These are phyloP conservation scores for Suillus americanus DNA, from an alignment of 768 basidiomycete genomes.

Conservation along the genomic window DNA sequence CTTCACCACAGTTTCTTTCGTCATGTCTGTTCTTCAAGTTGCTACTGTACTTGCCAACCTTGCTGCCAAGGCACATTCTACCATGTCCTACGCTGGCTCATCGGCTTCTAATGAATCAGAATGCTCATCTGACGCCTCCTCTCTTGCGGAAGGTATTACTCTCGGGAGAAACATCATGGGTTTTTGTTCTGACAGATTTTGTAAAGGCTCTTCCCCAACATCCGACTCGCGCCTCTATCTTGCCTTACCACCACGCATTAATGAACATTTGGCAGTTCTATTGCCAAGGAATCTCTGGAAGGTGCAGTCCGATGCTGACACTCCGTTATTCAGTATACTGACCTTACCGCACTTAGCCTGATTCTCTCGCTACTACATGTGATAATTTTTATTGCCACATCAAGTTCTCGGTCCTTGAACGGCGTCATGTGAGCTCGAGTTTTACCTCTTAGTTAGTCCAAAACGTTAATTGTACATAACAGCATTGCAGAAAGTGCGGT, in stretches of 20 bases:
- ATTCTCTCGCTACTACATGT: slow-evolving; percentile 59
- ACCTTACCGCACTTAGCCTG: slow-evolving; percentile 44
- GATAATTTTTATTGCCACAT: slow-evolving; percentile 73
- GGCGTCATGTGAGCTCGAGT: slow-evolving; percentile 61
- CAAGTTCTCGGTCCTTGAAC: slow-evolving; percentile 66
- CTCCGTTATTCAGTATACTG: slow-evolving; percentile 7
- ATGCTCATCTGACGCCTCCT: slow-evolving; percentile 18
- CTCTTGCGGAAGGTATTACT: slow-evolving; percentile 17
- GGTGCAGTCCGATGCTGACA: slow-evolving; percentile 35
- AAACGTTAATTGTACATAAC: slow-evolving; percentile 22
- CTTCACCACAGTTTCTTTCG: slow-evolving; percentile 13
- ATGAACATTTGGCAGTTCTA: slow-evolving; percentile 79
- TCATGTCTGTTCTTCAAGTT: slow-evolving; percentile 29
- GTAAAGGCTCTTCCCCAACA: slow-evolving; percentile 16
- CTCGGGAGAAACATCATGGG: not conserved
- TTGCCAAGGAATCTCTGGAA: slow-evolving; percentile 75
- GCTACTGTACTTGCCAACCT: slow-evolving; percentile 23
- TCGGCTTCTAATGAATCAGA: slow-evolving; percentile 13
- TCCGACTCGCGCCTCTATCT: slow-evolving; percentile 18
- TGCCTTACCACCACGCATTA: slow-evolving; percentile 31
- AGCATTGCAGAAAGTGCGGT: slow-evolving; percentile 87
- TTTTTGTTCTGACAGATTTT: not conserved
- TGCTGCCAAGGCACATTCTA: slow-evolving; percentile 21
- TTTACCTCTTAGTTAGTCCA: slow-evolving; percentile 2
- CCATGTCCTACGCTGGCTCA: not conserved